Evolutionary conservation across 176 grass and related monocot species (phyloP).

Genomic region (Aegilops bicornis): DNA sequence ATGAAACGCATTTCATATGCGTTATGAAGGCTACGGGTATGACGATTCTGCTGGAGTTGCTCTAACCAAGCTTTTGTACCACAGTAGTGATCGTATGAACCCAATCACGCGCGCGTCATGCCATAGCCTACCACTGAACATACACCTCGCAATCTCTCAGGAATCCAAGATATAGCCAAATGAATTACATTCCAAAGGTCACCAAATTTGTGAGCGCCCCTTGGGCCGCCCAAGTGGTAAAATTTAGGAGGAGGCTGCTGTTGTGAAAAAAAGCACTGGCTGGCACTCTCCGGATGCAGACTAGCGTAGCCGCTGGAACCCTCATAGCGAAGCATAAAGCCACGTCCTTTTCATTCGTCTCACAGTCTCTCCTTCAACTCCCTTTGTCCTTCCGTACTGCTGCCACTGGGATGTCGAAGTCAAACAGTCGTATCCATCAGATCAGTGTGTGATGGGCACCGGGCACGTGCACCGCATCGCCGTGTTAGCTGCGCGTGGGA

Average conservation of each 20-base stretch:
- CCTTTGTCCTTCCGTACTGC: not conserved
- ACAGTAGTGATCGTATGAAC: too few relatives aligned
- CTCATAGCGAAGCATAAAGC: not conserved
- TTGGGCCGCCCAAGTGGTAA: not conserved
- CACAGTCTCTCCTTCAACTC: not conserved
- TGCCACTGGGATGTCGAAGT: not conserved
- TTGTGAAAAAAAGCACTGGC: not conserved
- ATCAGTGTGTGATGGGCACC: too few relatives aligned
- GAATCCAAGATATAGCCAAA: not conserved
- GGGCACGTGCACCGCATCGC: not conserved
- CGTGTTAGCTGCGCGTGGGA: slow-evolving; percentile 11
- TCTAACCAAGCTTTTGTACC: too few relatives aligned
- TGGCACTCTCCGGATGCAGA: not conserved
- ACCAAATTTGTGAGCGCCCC: not conserved
- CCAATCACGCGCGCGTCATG: too few relatives aligned
- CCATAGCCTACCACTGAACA: not conserved
- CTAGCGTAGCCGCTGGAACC: not conserved
- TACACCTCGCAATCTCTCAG: not conserved
- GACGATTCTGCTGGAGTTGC: too few relatives aligned
- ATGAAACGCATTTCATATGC: too few relatives aligned
- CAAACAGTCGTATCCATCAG: not conserved
- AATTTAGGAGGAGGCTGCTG: not conserved
- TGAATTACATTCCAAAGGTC: not conserved
- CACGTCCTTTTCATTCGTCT: not conserved
- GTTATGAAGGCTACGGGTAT: too few relatives aligned